Base-by-base conservation (phyloP, 441 rosid species). In the Populus tomentosa region DNA sequence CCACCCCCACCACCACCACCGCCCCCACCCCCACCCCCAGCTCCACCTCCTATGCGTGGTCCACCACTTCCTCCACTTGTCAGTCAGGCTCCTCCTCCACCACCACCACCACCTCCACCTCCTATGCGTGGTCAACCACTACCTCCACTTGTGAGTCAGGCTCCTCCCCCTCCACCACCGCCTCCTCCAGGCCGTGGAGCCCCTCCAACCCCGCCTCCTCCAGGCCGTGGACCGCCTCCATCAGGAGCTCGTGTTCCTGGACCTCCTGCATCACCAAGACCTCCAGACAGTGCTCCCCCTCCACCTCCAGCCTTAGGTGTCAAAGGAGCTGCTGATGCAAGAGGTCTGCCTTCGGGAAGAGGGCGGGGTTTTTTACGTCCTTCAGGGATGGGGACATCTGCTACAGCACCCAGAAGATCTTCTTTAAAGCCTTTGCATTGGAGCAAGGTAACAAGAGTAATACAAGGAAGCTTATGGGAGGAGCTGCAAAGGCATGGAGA, bases 381-480 rank as follows among this genome's bases (percentile, higher is more conserved):
- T 70, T 63, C 73, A 59, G 91, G 90, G 59, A 64, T 79, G 71
- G 90, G 87, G 73, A 72, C 84, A 24, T 73, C 69, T 67, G 86
- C 85, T 59, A 30, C 86, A 79, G 89, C 92, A 75, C 85, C 86
- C 23, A 86, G 87, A 81, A 91, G 91, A 85, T 92, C 99, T 79
- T 88, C 98, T 30, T 84, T 96, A 81, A 96, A 96, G 89, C 99
- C 99, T 79, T 75, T 96, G 72, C 99, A 94, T 69, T 96, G 98
- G 99, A 92, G 97, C 85, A 96, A 96, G 86, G 97, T 94, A 79
- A 88, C 99, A 81, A 89, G 97, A 87, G 97, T 94, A 77, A 80
- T 96, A 71, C 98, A 94, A 85, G 99, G 99, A 89, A 96, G 98
- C 87, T 91, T 96, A 81, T 96, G 98, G 99, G 98, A 96, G 30